Conservation (phyloP, 768 basidiomycete species). For the Hortiboletus campestris region DNA sequence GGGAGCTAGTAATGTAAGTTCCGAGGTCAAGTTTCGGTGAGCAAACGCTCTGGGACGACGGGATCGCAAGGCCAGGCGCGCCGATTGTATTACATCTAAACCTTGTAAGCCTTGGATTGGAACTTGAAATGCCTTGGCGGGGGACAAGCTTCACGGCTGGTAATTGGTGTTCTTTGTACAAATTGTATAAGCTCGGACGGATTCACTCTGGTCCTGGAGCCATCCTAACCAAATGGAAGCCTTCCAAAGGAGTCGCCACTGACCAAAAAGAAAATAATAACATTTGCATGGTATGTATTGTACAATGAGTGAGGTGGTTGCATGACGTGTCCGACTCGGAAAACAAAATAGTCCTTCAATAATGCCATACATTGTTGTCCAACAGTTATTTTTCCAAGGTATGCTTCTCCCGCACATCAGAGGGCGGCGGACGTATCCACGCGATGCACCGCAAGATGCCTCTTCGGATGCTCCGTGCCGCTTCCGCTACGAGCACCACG, state of each 20-base stretch:
- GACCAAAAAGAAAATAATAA: background rate
- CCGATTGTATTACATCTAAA: background rate
- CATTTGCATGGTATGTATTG: conserved; percentile 1
- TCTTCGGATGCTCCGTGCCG: conserved; percentile 5
- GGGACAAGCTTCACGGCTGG: background rate
- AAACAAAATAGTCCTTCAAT: background rate
- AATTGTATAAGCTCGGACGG: background rate
- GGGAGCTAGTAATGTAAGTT: too few species aligned
- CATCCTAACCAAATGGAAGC: background rate
- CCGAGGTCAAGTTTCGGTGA: too few species aligned
- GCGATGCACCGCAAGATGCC: conserved; percentile 11
- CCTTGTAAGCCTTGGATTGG: background rate
- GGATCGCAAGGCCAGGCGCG: background rate
- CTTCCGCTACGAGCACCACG: conserved; percentile 11
- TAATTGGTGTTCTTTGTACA: background rate
- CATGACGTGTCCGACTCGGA: background rate
- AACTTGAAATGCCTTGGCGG: background rate
- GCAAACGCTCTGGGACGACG: background rate
- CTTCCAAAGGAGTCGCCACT: background rate
- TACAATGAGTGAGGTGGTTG: conserved; percentile 5
- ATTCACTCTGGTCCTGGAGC: background rate
- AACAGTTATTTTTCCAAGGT: background rate
- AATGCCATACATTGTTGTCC: background rate
- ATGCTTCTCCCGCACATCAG: conserved; percentile 13
- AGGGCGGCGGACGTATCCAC: conserved; percentile 10